Evolutionary conservation across 306 rosid genomes (phyloP).

Genomic region (Cucurbita argyrosperma): DNA sequence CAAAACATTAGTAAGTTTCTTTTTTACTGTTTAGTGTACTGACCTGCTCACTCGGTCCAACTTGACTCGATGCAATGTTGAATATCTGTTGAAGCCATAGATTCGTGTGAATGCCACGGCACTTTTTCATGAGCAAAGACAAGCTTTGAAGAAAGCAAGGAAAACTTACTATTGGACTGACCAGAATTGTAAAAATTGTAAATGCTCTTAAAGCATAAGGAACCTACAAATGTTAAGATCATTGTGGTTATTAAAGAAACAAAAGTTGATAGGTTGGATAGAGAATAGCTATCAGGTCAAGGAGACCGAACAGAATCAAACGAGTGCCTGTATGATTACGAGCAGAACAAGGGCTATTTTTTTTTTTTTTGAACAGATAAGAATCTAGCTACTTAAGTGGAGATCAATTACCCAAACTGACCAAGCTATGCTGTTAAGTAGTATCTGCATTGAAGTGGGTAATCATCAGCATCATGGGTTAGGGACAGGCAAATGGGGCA

Average conservation of each 20-base stretch:
- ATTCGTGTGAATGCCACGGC: neutral
- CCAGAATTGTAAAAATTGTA: constrained; percentile 27
- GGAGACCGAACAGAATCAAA: neutral
- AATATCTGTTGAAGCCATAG: constrained; percentile 30
- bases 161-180: constrained; percentile 57
- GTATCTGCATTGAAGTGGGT: constrained; percentile 32
- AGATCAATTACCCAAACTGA: constrained; percentile 50
- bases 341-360: neutral
- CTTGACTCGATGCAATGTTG: constrained; percentile 81
- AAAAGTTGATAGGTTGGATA: neutral
- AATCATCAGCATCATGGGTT: neutral
- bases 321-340: neutral
- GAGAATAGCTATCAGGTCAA: neutral
- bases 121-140: neutral
- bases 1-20: neutral
- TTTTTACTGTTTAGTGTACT: neutral
- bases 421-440: constrained; percentile 59
- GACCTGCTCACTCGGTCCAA: constrained; percentile 69
- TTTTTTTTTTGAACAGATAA: neutral
- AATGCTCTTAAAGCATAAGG: constrained; percentile 52
- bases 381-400: neutral
- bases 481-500: neutral
- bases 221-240: constrained; percentile 44
- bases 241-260: neutral
- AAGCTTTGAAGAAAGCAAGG: neutral